Percentiles rank a stretch among this genome's conserved stretches.
phyloP scores from a whole-genome alignment of 192 early-diverging fungal species.

The Entomortierella lignicola region DNA sequence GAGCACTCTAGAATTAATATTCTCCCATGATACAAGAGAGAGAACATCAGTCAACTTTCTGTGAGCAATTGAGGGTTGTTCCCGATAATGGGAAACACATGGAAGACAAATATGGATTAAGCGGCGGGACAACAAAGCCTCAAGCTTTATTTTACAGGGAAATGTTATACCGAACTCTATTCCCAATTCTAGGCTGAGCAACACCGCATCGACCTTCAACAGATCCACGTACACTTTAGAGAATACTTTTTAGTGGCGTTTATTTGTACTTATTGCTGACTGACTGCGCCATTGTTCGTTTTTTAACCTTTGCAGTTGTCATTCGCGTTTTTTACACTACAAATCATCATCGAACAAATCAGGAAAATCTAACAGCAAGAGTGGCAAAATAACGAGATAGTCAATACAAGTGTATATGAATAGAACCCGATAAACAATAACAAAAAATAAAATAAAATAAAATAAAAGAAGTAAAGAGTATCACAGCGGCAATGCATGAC shows the following conservation, averaged over 20 bases:
- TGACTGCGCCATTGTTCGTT: neutral
- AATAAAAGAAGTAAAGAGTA: neutral
- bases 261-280: neutral
- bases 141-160: no score
- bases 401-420: neutral
- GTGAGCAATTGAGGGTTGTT: no score
- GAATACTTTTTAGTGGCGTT: neutral
- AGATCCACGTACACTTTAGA: no score
- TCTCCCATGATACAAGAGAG: neutral
- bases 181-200: no score
- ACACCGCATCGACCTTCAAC: no score
- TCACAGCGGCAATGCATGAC: no score
- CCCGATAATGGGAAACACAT: no score
- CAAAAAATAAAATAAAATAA: neutral
- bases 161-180: no score
- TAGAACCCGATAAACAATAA: no score
- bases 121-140: no score
- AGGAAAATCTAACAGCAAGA: slow-evolving; percentile 20
- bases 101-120: no score
- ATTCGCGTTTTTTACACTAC: neutral
- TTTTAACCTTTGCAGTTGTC: neutral
- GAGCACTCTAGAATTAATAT: neutral
- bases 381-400: neutral
- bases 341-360: slow-evolving; percentile 44
- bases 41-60: no score